A percentile compares a stretch with the other conserved stretches of the same genome.
These are phyloP conservation scores for Pseudogymnoascus sp. DNA, from an alignment of 2,329 filamentous ascomycete genomes.

Conservation along the genomic window DNA sequence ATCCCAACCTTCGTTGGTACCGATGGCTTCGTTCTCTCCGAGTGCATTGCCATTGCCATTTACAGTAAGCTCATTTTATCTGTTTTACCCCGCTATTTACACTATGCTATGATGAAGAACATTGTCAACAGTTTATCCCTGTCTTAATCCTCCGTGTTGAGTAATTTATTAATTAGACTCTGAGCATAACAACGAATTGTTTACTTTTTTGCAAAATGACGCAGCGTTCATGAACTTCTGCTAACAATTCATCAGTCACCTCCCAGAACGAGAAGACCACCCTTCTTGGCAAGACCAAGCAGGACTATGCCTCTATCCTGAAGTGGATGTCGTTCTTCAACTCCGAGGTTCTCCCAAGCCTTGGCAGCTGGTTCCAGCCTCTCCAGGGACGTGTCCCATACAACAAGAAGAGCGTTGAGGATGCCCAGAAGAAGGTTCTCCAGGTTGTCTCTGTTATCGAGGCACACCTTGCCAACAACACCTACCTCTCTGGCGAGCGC, in stretches of 20 bases:
- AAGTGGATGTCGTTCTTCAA: constrained; percentile 98
- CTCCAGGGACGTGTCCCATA: constrained; percentile 75
- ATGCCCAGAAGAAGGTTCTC: constrained; percentile 60
- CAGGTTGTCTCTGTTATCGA: constrained; percentile 70
- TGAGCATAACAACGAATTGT: constrained; percentile 43
- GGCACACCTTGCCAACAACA: constrained; percentile 84
- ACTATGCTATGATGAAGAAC: constrained; percentile 36
- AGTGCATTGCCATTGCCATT: constrained; percentile 92
- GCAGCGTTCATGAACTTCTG: constrained; percentile 13
- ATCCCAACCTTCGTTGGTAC: constrained; percentile 86
- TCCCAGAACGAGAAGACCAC: constrained; percentile 99
- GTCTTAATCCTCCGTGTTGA: constrained; percentile 92
- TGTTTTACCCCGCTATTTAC: constrained; percentile 12
- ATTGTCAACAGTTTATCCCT: constrained; percentile 92
- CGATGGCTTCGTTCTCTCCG: constrained; percentile 83
- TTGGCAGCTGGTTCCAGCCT: constrained; percentile 80
- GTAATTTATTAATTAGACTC: constrained; percentile 66
- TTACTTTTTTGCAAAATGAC: constrained; percentile 12
- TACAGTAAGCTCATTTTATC: constrained; percentile 66
- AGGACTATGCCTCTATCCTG: constrained; percentile 98
- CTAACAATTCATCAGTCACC: constrained; percentile 58
- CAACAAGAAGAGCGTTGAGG: constrained; percentile 97
- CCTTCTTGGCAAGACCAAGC: constrained; percentile 98
- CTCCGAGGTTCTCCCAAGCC: constrained; percentile 65
- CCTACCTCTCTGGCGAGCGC: constrained; percentile 95